A percentile compares a stretch with the other conserved stretches of the same genome.
Evolutionary conservation across 495 filamentous ascomycete genomes (phyloP).

Genomic region (Chaetomium cochliodes): DNA sequence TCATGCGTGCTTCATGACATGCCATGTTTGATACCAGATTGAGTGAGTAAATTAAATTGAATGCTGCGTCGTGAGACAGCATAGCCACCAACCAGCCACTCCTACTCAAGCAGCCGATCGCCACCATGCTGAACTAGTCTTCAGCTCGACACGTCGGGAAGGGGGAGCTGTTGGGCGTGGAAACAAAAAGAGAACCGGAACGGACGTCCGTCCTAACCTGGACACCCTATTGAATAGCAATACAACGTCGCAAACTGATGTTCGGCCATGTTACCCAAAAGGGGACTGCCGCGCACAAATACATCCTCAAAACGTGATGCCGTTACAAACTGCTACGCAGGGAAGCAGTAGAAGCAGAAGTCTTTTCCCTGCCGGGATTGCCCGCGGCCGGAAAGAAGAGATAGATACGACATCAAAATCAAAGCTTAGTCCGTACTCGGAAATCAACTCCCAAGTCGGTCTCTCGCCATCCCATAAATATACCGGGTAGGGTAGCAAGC

Average conservation of each 20-base stretch:
- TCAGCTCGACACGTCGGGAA: neutral
- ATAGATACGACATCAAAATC: too few species aligned
- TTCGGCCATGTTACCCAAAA: neutral
- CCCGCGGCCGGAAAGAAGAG: neutral
- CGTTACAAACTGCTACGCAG: neutral
- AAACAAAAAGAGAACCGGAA: neutral
- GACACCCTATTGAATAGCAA: neutral
- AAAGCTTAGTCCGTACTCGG: too few species aligned
- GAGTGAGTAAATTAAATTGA: too few species aligned
- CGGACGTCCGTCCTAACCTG: constrained; percentile 10
- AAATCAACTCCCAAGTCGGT: too few species aligned
- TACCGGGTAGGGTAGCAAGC: too few species aligned
- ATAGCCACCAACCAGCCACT: too few species aligned
- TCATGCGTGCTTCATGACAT: too few species aligned
- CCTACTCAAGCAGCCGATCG: too few species aligned
- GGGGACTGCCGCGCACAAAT: neutral
- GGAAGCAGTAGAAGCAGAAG: neutral
- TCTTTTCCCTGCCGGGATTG: neutral
- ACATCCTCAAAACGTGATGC: neutral
- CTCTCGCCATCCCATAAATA: too few species aligned
- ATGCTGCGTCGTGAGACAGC: too few species aligned
- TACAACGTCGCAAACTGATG: neutral
- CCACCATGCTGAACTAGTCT: neutral
- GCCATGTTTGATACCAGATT: too few species aligned
- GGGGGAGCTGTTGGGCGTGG: neutral